Base-by-base conservation (phyloP, 2,329 filamentous ascomycete genomes). In the Diaporthe caulivora region DNA sequence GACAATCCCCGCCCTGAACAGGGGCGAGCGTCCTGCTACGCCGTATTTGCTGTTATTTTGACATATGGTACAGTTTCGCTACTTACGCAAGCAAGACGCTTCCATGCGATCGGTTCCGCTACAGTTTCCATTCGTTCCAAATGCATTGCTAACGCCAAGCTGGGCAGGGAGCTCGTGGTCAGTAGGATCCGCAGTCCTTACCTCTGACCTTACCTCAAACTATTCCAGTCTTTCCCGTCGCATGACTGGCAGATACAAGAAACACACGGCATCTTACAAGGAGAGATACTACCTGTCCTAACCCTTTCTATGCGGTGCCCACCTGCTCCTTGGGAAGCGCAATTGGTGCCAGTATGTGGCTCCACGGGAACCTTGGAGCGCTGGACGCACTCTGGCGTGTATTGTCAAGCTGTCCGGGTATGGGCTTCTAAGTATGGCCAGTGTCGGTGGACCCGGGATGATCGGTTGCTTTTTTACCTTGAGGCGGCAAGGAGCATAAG, bases 181-280 rank as follows among this genome's bases (percentile, higher is more conserved):
- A 79, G 77, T 75, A 78, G 77, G 77, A 76, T 74, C 75, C 55
- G 70, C 60, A 74, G 74, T 74, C 77, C 76, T 78, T 79, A 80
- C 79, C 78, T 80, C 78, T 79, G 78, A 78, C 78, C 78, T 79
- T 80, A 79, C 79, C 78, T 75, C 72, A 31, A 74, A 72, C 70
- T 71, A 72, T 64, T 54, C 72, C 62, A 69, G 44, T 53, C 17
- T 37, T 71, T 37, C 37, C 29, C 49, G 54, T 26, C 60, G 67
- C 51, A 26, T 64, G 57, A 51, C 47, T 71, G 60, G 47, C 44
- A 53, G 44, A 37, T 72, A 74, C 47, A 62, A 72, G 34, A 58
- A 70, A 71, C 68, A 65, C 57, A 54, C 51, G 40, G 71, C 55
- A 57, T 44, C 55, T 74, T 71, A 58, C 69, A 74, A 74, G 70